phyloP scores from a whole-genome alignment of 1,284 basidiomycete species.

The Caloboletus inedulis region DNA sequence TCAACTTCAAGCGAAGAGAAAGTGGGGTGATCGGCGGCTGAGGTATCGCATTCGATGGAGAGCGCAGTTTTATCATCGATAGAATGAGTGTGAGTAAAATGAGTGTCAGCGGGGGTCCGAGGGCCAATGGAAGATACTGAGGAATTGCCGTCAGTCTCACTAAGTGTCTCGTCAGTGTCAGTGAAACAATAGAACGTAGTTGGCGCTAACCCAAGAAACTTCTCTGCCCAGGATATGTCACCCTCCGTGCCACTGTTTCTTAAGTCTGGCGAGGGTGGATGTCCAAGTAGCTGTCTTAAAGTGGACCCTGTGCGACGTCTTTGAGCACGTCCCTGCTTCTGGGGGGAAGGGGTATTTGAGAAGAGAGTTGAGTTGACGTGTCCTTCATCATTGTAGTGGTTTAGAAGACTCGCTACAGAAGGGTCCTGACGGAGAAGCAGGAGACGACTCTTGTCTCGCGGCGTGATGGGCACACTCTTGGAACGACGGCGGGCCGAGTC shows the following conservation, averaged over 20 bases:
- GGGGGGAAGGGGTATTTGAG: slow-evolving; percentile 52
- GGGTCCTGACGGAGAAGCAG: slow-evolving; percentile 67
- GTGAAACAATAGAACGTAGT: not conserved
- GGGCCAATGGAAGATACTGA: slow-evolving; percentile 47
- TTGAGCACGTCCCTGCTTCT: slow-evolving; percentile 47
- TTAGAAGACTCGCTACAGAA: slow-evolving; percentile 67
- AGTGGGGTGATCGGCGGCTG: slow-evolving; percentile 43
- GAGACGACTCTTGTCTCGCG: slow-evolving; percentile 53
- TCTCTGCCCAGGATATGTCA: slow-evolving; percentile 79
- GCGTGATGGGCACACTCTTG: slow-evolving; percentile 34
- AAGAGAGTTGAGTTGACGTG: slow-evolving; percentile 58
- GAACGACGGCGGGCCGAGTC: slow-evolving; percentile 31
- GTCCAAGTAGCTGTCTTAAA: slow-evolving; percentile 63
- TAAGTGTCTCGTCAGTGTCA: slow-evolving; percentile 22
- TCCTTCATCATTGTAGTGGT: slow-evolving; percentile 70
- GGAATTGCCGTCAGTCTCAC: slow-evolving; percentile 46
- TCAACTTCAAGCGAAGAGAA: slow-evolving; percentile 74
- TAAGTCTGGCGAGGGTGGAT: slow-evolving; percentile 38
- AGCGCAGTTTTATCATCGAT: slow-evolving; percentile 37
- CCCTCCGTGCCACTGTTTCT: slow-evolving; percentile 46
- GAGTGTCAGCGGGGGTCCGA: slow-evolving; percentile 41
- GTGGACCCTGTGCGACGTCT: slow-evolving; percentile 64
- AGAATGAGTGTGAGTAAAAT: slow-evolving; percentile 35
- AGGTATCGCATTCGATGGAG: slow-evolving; percentile 45
- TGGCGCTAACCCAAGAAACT: slow-evolving; percentile 57